phyloP scores from a whole-genome alignment of 2,329 filamentous ascomycete species.

The Verticillium isaacii region DNA sequence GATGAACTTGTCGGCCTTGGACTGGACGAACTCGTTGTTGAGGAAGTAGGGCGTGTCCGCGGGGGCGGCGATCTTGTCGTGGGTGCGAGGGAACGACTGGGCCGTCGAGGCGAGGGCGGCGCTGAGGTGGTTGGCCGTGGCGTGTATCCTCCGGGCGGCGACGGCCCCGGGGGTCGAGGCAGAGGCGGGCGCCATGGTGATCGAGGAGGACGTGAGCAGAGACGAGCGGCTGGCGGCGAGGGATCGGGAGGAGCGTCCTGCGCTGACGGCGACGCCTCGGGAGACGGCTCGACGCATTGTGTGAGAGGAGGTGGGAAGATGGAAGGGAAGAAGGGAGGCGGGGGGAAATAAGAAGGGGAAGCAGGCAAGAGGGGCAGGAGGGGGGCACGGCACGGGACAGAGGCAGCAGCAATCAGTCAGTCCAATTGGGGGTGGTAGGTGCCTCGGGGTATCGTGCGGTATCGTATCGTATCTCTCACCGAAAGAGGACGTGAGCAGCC shows the following conservation, averaged over 20 bases:
- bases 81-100: slow-evolving; percentile 62
- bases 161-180: slow-evolving; percentile 21
- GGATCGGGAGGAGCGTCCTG: slow-evolving; percentile 25
- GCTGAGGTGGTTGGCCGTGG: slow-evolving; percentile 50
- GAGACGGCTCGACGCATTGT: slow-evolving; percentile 44
- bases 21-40: slow-evolving; percentile 68
- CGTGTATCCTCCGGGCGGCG: slow-evolving; percentile 50
- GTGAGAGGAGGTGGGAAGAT: slow-evolving; percentile 5
- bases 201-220: slow-evolving; percentile 15
- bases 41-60: slow-evolving; percentile 76
- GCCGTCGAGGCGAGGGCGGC: slow-evolving; percentile 49
- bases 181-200: slow-evolving; percentile 14
- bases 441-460: background rate
- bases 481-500: background rate
- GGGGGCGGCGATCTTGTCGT: slow-evolving; percentile 64
- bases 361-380: background rate
- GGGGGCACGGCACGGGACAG: background rate
- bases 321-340: background rate
- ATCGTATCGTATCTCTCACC: background rate
- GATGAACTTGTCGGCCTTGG: slow-evolving; percentile 66
- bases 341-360: background rate
- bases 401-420: background rate
- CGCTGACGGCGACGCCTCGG: slow-evolving; percentile 29
- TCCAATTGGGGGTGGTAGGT: background rate
- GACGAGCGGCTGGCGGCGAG: slow-evolving; percentile 18